Evolutionary conservation across 495 filamentous ascomycete species (phyloP), one percentile per base, ranked within the genome.

Genomic region (Trichoderma virens): DNA sequence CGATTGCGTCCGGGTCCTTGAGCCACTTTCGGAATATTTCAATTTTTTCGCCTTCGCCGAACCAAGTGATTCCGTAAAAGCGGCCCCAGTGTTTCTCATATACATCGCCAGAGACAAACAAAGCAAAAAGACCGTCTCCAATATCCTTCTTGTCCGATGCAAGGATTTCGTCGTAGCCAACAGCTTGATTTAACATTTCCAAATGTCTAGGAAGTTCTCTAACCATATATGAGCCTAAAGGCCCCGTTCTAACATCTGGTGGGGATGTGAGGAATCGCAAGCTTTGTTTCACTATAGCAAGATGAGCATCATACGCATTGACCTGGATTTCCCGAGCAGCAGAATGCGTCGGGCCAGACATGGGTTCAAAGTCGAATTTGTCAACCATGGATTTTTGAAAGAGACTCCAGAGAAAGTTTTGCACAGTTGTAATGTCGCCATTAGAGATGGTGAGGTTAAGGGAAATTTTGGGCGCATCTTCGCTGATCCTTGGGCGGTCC

Each of bases 361-460:
- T 4, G 64, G 45, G 28, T 64, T 70, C 54, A 69, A 66, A 59
- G 64, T 66, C 70, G 70, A 63, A 41, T 69, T 69, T 0, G 65
- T 65, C 51, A 3, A 51, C 20, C 45, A 51, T 51, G n/a, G 45
- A 51, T 8, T 51, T 51, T 11, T 51, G 45, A 25, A 51, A 51
- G 0, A 51, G 45, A 25, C 16, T 51, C 45, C 45, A 51, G n/a
- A 51, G 45, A 8, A 51, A 51, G 45, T 51, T 51, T 25, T 72
- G 70, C 3, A 72, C 69, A 18, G 65, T 65, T 43, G 61, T 67
- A 7, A 65, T 31, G 31, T 70, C 63, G 14, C 62, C 70, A 20
- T 72, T 72, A 4, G 69, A 61, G 25, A 72, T 68, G 18, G 65
- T 70, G 43, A 72, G 71, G 0, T 66, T 72, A 1, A 69, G 67